Evolutionary conservation across 2,329 filamentous ascomycete genomes (phyloP).

Genomic region (Ceratocystis variospora): DNA sequence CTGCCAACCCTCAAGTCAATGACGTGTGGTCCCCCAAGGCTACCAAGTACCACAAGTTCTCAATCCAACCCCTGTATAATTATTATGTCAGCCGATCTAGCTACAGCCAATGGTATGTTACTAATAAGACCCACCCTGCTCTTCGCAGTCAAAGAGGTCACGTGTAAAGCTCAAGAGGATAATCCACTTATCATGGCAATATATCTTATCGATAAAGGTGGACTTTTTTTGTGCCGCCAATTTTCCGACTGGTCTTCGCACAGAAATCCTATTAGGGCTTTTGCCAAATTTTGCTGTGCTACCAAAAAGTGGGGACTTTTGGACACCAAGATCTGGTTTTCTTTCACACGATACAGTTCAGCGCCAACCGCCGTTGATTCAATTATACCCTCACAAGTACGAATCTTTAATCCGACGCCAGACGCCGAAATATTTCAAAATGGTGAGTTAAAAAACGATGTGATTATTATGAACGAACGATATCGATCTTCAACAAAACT

Average conservation of each 20-base stretch:
- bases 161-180: not conserved
- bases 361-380: conserved; percentile 18
- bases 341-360: conserved; percentile 18
- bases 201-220: conserved; percentile 20
- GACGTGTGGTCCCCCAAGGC: conserved; percentile 14
- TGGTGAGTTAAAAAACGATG: conserved; percentile 17
- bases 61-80: conserved; percentile 14
- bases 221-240: conserved; percentile 9
- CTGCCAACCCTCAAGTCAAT: conserved; percentile 6
- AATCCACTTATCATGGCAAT: not conserved
- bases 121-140: not conserved
- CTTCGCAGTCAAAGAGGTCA: not conserved
- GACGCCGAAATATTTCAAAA: conserved; percentile 20
- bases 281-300: conserved; percentile 17
- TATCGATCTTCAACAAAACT: conserved; percentile 2
- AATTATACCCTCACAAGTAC: conserved; percentile 18
- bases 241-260: conserved; percentile 15
- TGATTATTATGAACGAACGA: conserved; percentile 7
- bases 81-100: conserved; percentile 16
- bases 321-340: conserved; percentile 19
- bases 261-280: conserved; percentile 19
- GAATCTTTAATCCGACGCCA: conserved; percentile 18
- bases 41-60: conserved; percentile 8
- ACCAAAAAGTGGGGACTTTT: conserved; percentile 16
- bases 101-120: conserved; percentile 1